Evolutionary conservation across 305 asterid genomes (phyloP).

Genomic region (Fraxinus paxiana): DNA sequence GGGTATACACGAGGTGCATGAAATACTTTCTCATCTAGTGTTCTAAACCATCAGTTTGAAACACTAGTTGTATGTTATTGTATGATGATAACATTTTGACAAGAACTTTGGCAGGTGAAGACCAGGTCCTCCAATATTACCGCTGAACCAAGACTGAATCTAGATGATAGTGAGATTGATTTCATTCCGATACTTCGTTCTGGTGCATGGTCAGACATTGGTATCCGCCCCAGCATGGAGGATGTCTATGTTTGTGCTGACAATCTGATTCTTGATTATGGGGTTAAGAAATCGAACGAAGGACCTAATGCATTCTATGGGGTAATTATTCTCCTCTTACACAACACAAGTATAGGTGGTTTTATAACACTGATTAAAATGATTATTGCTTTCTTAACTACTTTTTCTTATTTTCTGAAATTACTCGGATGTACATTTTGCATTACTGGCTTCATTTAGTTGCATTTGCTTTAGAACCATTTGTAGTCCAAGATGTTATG

Average conservation of each 20-base stretch:
- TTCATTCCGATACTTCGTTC: slow-evolving; percentile 71
- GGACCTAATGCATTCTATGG: slow-evolving; percentile 78
- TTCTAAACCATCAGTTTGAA: background rate
- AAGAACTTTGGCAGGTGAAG: slow-evolving; percentile 50
- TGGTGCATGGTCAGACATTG: slow-evolving; percentile 87
- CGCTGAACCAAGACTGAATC: slow-evolving; percentile 39
- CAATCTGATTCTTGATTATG: slow-evolving; percentile 54
- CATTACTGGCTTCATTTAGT: background rate
- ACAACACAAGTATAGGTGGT: background rate
- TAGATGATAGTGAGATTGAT: slow-evolving; percentile 38
- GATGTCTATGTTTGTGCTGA: slow-evolving; percentile 73
- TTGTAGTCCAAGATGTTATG: background rate
- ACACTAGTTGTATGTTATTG: background rate
- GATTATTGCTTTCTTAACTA: background rate
- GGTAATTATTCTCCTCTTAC: slow-evolving; percentile 44
- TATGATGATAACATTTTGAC: slow-evolving; percentile 16
- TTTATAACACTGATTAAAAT: background rate
- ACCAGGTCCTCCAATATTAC: slow-evolving; percentile 34
- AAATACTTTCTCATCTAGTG: background rate
- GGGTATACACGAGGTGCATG: background rate
- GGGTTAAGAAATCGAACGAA: slow-evolving; percentile 31
- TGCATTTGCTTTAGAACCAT: background rate
- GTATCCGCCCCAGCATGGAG: slow-evolving; percentile 83
- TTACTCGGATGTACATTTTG: background rate
- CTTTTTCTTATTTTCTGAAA: background rate